Percentiles rank a stretch among this genome's conserved stretches.
Evolutionary conservation across 1,139 yeast genomes (phyloP).

Genomic region (Saccharomyces uvarum): DNA sequence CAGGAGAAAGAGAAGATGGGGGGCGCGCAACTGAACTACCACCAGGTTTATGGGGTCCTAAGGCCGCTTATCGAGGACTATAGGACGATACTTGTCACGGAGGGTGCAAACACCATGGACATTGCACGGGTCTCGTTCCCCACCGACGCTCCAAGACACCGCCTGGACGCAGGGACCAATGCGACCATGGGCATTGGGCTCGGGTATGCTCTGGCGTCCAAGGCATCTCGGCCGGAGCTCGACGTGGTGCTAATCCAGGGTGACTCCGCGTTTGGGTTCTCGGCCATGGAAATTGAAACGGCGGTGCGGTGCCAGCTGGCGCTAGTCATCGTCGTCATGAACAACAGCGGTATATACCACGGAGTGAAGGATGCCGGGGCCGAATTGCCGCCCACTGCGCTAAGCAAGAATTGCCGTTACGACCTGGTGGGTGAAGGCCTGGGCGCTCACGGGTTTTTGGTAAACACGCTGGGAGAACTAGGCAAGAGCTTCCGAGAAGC

Average conservation of each 20-base stretch:
- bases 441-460: constrained; percentile 49
- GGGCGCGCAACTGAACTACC: constrained; percentile 36
- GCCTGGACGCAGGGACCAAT: constrained; percentile 63
- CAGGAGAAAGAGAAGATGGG: constrained; percentile 25
- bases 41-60: constrained; percentile 46
- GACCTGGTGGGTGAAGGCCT: constrained; percentile 46
- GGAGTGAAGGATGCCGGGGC: constrained; percentile 38
- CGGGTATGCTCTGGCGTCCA: constrained; percentile 59
- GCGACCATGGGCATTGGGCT: constrained; percentile 68
- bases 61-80: constrained; percentile 34
- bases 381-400: constrained; percentile 49
- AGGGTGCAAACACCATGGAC: constrained; percentile 70
- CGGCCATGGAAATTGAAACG: constrained; percentile 59
- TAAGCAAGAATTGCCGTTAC: constrained; percentile 47
- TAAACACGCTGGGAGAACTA: constrained; percentile 37
- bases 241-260: constrained; percentile 56
- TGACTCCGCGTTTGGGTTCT: constrained; percentile 66
- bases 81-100: constrained; percentile 42
- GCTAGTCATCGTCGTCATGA: constrained; percentile 52
- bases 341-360: constrained; percentile 61
- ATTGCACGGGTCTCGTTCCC: constrained; percentile 54
- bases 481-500: constrained; percentile 37
- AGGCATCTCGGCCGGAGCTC: constrained; percentile 39
- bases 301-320: constrained; percentile 48
- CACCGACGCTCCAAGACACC: constrained; percentile 41